Base-by-base conservation (phyloP, 305 asterid species). In the Fraxinus greggii region DNA sequence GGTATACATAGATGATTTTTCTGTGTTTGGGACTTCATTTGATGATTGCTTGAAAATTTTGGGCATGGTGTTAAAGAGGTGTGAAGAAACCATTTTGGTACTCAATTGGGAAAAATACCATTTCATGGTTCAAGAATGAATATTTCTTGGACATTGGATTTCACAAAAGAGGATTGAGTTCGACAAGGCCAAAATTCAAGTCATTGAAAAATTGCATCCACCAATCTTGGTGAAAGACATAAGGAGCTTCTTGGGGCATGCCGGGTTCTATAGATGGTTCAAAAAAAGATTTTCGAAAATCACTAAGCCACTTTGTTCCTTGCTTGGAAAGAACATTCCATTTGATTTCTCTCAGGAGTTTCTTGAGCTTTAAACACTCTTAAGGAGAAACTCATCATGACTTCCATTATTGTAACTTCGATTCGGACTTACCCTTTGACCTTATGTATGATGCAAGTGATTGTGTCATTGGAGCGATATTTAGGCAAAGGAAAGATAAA, bases 371-470 rank as follows among this genome's bases (percentile, higher is more conserved):
- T 65, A 5, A 10, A 67, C 21, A 29, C 23, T n/a, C 8, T 69
- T 33, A 78, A 17, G 21, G 8, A 32, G 23, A 32, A 9, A 17
- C 40, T 69, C 1, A 12, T 26, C 17, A 7, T 32, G 12, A 32
- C 23, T 1, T n/a, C 75, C 1, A 69, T 69, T 7, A 28, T 78
- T 19, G 0, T 15, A 2, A 3, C 29, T 33, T 26, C 4, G 59
- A 78, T 32, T 19, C 59, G 75, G 32, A 7, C 1, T 32, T 78
- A 0, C 75, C 82, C 0, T 79, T 79, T 33, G 33, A 79, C 3
- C 3, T 79, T 0, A 70, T 79, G 70, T 79, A 69, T 28, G 78
- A 79, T 79, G 82, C 70, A 3, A 42, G 78, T 28, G 56, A 72
- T 13, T 29, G 23, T 29, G 78, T 36, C 0, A 1, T 80, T 0